Base-by-base conservation (phyloP, 768 basidiomycete species). In the Lanmaoa pseudosensibilis region DNA sequence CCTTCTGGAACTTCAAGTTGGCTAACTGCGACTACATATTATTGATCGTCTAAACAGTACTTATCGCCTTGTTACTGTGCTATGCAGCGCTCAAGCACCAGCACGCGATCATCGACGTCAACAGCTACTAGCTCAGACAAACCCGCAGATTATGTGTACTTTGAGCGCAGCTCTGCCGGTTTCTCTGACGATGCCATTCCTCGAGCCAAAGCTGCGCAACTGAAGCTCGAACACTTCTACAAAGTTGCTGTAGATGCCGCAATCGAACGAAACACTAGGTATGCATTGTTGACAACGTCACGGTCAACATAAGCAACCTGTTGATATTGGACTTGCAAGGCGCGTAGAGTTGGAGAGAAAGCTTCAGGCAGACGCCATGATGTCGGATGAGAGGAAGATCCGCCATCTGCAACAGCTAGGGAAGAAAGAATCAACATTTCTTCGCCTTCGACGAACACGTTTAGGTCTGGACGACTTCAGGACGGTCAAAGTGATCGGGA, bases 401-500 rank as follows among this genome's bases (percentile, higher is more conserved):
- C 83, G 92, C 10, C 92, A 94, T 67, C 76, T 96, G 56, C 80
- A 82, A 52, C 87, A 90, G 64, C 81, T 92, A 34, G 94, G 93
- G 21, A 88, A 87, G 75, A 91, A 92, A 65, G 94, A 96, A 73
- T 87, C 86, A 4, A 89, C 88, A 8, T 98, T 88, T 72, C 82
- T 99, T 55, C 85, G 97, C 11, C 79, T 98, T 50, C 81, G 87
- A 53, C 80, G 96, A 48, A 98, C 97, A 30, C 91, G 90, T 65
- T 80, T 99, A 12, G 93, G 94, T 3, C 76, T 98, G 55, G 86
- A 89, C 58, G 90, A 98, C 73, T 99, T 99, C 76, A 80, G 88
- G 61, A 98, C 96, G 5, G 93, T 99, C 66, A 98, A 98, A 71
- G 94, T 99, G 45, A 99, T 99, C 63, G 97, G 97, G 21, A 98